phyloP scores from a whole-genome alignment of 2,329 filamentous ascomycete species.

The Fonsecaea erecta region DNA sequence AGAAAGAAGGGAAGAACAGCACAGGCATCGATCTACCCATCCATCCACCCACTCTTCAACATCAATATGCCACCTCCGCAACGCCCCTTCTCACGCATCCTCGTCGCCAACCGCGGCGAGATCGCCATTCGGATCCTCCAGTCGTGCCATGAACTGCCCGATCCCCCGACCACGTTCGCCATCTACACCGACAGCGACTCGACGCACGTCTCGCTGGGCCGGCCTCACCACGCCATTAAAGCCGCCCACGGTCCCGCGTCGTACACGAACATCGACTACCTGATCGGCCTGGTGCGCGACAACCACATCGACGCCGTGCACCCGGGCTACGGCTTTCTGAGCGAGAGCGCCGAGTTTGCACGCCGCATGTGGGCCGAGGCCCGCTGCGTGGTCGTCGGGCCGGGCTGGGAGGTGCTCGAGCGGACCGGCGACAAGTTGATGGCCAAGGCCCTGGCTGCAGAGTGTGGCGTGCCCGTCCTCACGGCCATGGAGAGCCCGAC shows the following conservation, averaged over 20 bases:
- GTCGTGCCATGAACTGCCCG: slow-evolving; percentile 61
- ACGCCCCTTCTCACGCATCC: slow-evolving; percentile 54
- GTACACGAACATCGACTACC: slow-evolving; percentile 57
- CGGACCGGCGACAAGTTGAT: slow-evolving; percentile 62
- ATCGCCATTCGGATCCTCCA: slow-evolving; percentile 66
- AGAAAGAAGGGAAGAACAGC: too few species aligned
- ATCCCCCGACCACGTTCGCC: slow-evolving; percentile 58
- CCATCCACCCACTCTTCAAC: too few species aligned
- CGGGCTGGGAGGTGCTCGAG: slow-evolving; percentile 61
- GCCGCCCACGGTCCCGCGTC: slow-evolving; percentile 50
- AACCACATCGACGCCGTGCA: slow-evolving; percentile 61
- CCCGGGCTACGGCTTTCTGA: slow-evolving; percentile 67
- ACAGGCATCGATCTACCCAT: too few species aligned
- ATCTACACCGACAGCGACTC: slow-evolving; percentile 61
- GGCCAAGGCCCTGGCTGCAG: slow-evolving; percentile 57
- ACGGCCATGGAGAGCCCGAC: slow-evolving; percentile 55
- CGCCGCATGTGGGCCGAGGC: slow-evolving; percentile 55
- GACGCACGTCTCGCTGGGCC: slow-evolving; percentile 56
- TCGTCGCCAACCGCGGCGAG: slow-evolving; percentile 60
- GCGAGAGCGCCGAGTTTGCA: slow-evolving; percentile 58
- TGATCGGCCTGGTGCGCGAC: slow-evolving; percentile 42
- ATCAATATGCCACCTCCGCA: slow-evolving; percentile 34
- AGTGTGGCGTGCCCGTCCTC: slow-evolving; percentile 59
- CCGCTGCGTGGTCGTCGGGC: slow-evolving; percentile 57
- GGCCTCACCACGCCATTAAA: slow-evolving; percentile 57